These are phyloP conservation scores for Scutellaria galericulata DNA, from an alignment of 257 asterid species.

Conservation along the genomic window DNA sequence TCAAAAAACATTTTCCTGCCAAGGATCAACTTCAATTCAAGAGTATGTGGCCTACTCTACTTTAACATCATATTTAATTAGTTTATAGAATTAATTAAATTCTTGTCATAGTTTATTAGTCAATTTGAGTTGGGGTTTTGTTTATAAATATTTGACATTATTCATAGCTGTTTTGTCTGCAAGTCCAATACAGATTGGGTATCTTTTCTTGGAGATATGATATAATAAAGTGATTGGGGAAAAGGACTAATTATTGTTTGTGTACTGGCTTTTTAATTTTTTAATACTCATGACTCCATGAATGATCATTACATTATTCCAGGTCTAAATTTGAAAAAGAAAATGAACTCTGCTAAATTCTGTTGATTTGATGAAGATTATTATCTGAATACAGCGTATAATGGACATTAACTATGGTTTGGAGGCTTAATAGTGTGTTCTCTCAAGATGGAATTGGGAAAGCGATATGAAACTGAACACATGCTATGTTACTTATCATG, in stretches of 20 bases:
- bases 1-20: constrained; percentile 54
- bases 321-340: not conserved
- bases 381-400: not conserved
- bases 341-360: not conserved
- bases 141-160: not conserved
- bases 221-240: not conserved
- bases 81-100: not conserved
- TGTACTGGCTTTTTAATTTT: constrained; percentile 1
- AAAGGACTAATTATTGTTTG: constrained; percentile 17
- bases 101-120: not conserved
- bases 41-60: constrained; percentile 41
- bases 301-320: not conserved
- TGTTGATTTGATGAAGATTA: not conserved
- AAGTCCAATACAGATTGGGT: constrained; percentile 6
- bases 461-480: not conserved
- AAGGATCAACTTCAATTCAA: constrained; percentile 89
- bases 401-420: not conserved
- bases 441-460: not conserved
- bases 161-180: constrained; percentile 1
- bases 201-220: not conserved
- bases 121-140: not conserved
- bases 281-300: not conserved
- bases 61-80: not conserved
- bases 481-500: constrained; percentile 12
- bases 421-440: constrained; percentile 11